Evolutionary conservation across 163 green algal species (phyloP).

Genomic region (Smithsoniella earleae): DNA sequence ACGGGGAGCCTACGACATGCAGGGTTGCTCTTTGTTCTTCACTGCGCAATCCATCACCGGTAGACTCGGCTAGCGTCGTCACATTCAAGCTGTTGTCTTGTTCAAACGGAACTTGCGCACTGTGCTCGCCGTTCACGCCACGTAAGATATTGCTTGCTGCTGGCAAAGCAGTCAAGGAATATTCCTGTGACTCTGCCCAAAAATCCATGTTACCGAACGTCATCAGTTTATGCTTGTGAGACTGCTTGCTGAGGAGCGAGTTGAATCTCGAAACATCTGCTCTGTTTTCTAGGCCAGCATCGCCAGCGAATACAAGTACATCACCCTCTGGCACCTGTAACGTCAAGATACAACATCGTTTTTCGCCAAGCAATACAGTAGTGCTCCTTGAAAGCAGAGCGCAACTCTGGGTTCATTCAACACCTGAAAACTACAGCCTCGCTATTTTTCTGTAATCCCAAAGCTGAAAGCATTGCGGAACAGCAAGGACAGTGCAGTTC

Average conservation of each 20-base stretch:
- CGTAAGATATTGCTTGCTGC: background rate
- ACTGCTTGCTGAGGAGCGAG: background rate
- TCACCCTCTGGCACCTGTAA: constrained; percentile 6
- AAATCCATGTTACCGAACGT: constrained; percentile 12
- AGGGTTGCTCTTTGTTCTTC: too few relatives aligned
- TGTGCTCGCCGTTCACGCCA: too few relatives aligned
- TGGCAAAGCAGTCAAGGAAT: background rate
- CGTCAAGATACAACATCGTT: background rate
- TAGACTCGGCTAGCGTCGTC: too few relatives aligned
- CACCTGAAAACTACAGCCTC: background rate
- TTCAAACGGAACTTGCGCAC: too few relatives aligned
- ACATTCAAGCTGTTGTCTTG: too few relatives aligned
- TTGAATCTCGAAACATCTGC: background rate
- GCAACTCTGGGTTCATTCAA: too few relatives aligned
- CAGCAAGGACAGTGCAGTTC: background rate
- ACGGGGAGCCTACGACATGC: background rate
- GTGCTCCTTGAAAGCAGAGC: too few relatives aligned
- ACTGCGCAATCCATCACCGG: constrained; percentile 4
- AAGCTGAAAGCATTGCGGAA: background rate
- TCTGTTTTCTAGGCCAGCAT: background rate
- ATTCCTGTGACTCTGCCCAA: background rate
- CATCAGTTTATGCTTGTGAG: background rate
- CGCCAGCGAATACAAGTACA: background rate
- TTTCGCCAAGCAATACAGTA: too few relatives aligned
- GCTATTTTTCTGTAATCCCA: background rate